Evolutionary conservation across 495 filamentous ascomycete species (phyloP), one percentile per base, ranked within the genome.

Genomic region (Aspergillus sparsus): DNA sequence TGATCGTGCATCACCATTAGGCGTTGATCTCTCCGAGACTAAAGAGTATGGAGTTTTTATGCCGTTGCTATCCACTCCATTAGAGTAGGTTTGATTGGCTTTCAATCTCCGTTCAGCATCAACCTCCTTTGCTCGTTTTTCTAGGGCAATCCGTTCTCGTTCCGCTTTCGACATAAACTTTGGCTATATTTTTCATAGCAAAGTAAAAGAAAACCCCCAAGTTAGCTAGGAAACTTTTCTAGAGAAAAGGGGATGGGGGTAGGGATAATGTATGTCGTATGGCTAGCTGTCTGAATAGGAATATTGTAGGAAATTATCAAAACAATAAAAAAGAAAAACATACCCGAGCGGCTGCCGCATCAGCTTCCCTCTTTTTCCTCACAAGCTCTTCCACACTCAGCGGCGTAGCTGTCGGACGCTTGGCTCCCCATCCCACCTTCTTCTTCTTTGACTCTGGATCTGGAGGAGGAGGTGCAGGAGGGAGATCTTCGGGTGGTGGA

Each of bases 111-210:
- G 77, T 59, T 84, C 78, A n/a, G 79, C 90, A 60, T 91, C 89
- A 16, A 91, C 89, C 62, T 96, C 93, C 69, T 95, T 93, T 15
- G 83, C 79, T 53, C 89, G 82, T 73, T 93, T 96, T 68, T 97
- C 93, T 7, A 92, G 75, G 6, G 91, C 92, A 56, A 97, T 70
- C 52, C 86, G 85, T 70, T 98, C 95, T 41, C 94, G 86, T 71
- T 97, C 83, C 36, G 89, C 89, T 79, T 93, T 97, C 3, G 91
- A 88, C 10, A 98, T 75, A 71, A 96, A 98, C 77, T 93, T 93
- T 4, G 95, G 95, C 84, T 96, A 68, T 36, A 68, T 27, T 27
- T 27, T 27, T 27, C 21, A 27, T 27, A n/a, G 41, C 53, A 55
- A 16, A 55, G 42, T 65, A 59, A 65, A 62, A 35, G 62, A 51